phyloP scores from a whole-genome alignment of 1,284 basidiomycete genomes.

The Melampsora larici-populina region DNA sequence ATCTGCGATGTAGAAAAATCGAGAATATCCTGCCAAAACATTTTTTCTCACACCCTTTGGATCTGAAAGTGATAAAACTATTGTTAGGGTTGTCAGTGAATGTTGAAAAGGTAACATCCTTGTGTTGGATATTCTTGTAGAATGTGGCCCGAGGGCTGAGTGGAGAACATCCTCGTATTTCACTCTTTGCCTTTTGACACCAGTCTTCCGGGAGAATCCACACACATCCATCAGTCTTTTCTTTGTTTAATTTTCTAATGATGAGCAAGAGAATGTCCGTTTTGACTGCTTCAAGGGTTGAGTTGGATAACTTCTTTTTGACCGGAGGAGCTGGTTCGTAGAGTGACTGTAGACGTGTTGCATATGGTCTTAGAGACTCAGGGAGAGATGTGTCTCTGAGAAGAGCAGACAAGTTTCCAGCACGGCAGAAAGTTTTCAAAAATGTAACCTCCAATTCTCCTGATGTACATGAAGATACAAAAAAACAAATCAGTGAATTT shows the following conservation, averaged over 20 bases:
- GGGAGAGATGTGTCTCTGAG: background rate
- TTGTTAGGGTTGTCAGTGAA: background rate
- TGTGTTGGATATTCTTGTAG: background rate
- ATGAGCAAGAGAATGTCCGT: no score
- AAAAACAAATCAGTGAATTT: no score
- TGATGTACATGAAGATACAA: background rate
- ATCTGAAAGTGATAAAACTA: background rate
- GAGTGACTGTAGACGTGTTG: background rate
- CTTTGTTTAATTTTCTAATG: no score
- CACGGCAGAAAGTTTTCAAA: slow-evolving; percentile 1
- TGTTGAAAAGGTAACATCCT: background rate
- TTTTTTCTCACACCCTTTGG: background rate
- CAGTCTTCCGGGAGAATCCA: no score
- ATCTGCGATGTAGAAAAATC: background rate
- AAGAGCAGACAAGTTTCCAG: background rate
- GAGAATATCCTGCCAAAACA: background rate
- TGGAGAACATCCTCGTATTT: background rate
- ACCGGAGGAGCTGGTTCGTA: background rate
- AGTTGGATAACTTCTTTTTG: background rate
- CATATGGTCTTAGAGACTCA: background rate
- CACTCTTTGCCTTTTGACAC: background rate
- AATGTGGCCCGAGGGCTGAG: background rate
- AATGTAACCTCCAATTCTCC: slow-evolving; percentile 18
- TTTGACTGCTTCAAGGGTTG: background rate
- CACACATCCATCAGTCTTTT: no score